Conservation (phyloP, 1,139 yeast genomes). For the Pichia sp. region DNA sequence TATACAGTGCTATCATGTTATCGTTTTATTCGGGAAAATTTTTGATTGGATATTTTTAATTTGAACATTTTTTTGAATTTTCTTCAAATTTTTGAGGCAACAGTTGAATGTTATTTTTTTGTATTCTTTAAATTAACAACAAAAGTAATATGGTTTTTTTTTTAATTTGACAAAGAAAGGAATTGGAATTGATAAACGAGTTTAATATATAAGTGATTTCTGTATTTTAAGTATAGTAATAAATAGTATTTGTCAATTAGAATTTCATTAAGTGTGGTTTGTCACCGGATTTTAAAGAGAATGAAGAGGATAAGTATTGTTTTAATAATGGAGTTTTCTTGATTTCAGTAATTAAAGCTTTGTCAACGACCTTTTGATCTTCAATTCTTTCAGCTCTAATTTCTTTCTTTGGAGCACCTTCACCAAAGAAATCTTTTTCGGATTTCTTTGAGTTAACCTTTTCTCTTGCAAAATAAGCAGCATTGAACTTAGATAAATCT, state of each 20-base stretch:
- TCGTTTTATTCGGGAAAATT: slow-evolving; percentile 7
- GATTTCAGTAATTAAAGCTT: slow-evolving; percentile 87
- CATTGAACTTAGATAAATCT: slow-evolving; percentile 86
- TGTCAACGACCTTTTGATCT: slow-evolving; percentile 96
- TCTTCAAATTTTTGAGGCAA: neutral
- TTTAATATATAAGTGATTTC: neutral
- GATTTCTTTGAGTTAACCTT: slow-evolving; percentile 64
- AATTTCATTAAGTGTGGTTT: slow-evolving; percentile 98
- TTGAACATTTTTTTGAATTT: neutral
- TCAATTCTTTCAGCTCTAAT: slow-evolving; percentile 92
- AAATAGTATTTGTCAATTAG: slow-evolving; percentile 36
- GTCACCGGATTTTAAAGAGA: slow-evolving; percentile 98
- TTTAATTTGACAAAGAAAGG: neutral
- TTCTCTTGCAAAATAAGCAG: slow-evolving; percentile 96
- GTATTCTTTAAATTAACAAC: neutral
- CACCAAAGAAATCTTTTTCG: slow-evolving; percentile 88
- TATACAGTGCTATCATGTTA: neutral
- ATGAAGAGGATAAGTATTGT: slow-evolving; percentile 93
- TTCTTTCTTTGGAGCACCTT: slow-evolving; percentile 67
- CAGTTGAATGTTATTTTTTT: neutral
- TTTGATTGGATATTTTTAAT: neutral
- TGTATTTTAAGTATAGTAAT: neutral
- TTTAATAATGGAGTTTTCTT: slow-evolving; percentile 97
- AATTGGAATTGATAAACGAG: neutral
- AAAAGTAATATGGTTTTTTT: neutral